phyloP scores from a whole-genome alignment of 495 filamentous ascomycete species.

The Xylaria curta region DNA sequence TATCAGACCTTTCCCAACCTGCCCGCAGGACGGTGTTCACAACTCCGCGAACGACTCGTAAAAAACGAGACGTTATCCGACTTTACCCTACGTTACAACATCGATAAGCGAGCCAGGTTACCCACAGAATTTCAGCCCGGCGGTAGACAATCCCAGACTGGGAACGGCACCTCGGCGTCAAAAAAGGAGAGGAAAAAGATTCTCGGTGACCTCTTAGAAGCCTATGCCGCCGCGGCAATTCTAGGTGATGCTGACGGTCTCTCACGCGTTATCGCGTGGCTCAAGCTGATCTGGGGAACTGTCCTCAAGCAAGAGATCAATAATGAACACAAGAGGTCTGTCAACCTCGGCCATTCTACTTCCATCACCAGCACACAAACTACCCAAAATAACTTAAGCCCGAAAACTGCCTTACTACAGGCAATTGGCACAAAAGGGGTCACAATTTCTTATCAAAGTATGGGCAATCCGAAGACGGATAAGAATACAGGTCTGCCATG shows the following conservation, averaged over 20 bases:
- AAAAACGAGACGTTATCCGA: conserved; percentile 77
- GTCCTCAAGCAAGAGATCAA: conserved; percentile 52
- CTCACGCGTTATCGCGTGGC: conserved; percentile 65
- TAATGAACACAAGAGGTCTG: conserved; percentile 35
- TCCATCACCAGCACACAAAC: conserved; percentile 18
- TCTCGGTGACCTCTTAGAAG: conserved; percentile 84
- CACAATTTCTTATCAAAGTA: conserved; percentile 70
- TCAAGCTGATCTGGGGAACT: conserved; percentile 70
- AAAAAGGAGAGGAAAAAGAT: conserved; percentile 68
- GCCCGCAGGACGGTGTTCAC: conserved; percentile 64
- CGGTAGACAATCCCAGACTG: conserved; percentile 31
- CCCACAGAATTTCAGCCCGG: conserved; percentile 50
- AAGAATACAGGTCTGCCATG: conserved; percentile 62
- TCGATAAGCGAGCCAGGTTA: conserved; percentile 65
- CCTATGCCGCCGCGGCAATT: conserved; percentile 81
- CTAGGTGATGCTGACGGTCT: conserved; percentile 70
- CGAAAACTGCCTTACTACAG: conserved; percentile 60
- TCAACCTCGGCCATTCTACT: conserved; percentile 26
- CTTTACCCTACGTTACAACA: conserved; percentile 69
- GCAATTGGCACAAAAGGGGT: conserved; percentile 64
- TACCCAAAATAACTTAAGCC: conserved; percentile 34
- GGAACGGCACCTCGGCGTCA: conserved; percentile 41
- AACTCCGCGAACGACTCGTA: conserved; percentile 71
- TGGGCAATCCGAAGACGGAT: conserved; percentile 60
- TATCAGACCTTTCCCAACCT: conserved; percentile 66